These are phyloP conservation scores for Helotiales sp. DNA, from an alignment of 2,329 filamentous ascomycete species.

Conservation along the genomic window DNA sequence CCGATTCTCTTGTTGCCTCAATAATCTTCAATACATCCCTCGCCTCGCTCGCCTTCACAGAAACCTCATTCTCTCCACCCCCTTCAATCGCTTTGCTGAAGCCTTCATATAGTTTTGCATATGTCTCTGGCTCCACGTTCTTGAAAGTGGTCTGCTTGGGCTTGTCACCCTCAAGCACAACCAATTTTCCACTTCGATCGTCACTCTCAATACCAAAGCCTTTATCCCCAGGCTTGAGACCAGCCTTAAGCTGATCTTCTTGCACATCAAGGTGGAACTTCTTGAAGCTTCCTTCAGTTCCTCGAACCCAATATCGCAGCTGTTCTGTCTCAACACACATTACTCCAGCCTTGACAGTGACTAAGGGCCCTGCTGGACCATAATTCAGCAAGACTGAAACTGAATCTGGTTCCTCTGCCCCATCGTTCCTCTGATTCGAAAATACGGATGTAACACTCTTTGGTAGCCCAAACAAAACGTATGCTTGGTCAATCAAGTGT, in stretches of 20 bases:
- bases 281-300: conserved; percentile 72
- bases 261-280: conserved; percentile 72
- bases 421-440: conserved; percentile 61
- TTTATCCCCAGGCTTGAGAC: conserved; percentile 59
- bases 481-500: conserved; percentile 75
- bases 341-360: conserved; percentile 67
- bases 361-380: conserved; percentile 55
- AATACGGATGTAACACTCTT: conserved; percentile 66
- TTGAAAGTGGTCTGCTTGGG: conserved; percentile 51
- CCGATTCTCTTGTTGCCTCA: conserved; percentile 55
- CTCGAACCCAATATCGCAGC: conserved; percentile 75
- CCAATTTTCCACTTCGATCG: conserved; percentile 58
- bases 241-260: conserved; percentile 70
- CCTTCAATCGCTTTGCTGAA: conserved; percentile 50
- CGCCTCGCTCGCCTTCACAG: conserved; percentile 53
- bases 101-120: conserved; percentile 63
- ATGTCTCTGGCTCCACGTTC: conserved; percentile 66
- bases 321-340: conserved; percentile 69
- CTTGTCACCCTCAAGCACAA: conserved; percentile 51
- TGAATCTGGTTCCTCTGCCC: conserved; percentile 51
- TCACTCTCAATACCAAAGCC: conserved; percentile 65
- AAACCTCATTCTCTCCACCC: conserved; percentile 49
- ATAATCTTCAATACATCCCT: conserved; percentile 55
- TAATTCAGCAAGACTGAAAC: conserved; percentile 69
- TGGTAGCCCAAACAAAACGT: conserved; percentile 69